phyloP scores from a whole-genome alignment of 2,329 filamentous ascomycete genomes.

The Diaporthe batatas region DNA sequence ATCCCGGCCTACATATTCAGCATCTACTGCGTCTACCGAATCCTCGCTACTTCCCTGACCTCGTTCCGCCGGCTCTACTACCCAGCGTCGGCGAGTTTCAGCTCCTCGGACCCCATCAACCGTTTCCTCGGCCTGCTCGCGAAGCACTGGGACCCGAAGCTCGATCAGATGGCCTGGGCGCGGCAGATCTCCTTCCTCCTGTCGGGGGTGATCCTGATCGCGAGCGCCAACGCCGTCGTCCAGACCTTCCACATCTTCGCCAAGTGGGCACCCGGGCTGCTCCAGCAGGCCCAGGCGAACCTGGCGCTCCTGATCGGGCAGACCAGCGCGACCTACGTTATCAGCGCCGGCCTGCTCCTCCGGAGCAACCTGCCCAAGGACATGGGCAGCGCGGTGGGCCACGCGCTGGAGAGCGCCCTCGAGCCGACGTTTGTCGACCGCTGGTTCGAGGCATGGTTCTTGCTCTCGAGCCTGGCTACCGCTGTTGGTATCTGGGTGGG shows the following conservation, averaged over 20 bases:
- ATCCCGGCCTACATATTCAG: conserved; percentile 78
- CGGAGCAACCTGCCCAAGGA: conserved; percentile 83
- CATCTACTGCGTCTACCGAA: conserved; percentile 87
- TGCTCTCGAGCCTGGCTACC: conserved; percentile 76
- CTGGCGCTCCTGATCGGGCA: conserved; percentile 84
- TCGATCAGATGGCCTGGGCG: conserved; percentile 87
- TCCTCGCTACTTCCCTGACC: conserved; percentile 78
- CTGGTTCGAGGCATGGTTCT: conserved; percentile 92
- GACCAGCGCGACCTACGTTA: conserved; percentile 87
- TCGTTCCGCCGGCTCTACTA: conserved; percentile 72
- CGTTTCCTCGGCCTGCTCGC: conserved; percentile 84
- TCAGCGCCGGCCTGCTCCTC: conserved; percentile 81
- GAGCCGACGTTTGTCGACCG: conserved; percentile 79
- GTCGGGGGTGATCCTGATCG: conserved; percentile 84
- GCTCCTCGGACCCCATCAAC: conserved; percentile 85
- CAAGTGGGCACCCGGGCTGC: conserved; percentile 78
- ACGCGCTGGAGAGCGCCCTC: conserved; percentile 82
- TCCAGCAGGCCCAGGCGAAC: conserved; percentile 81
- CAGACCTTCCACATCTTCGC: conserved; percentile 88
- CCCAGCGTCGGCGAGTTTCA: conserved; percentile 64
- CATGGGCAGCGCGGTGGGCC: conserved; percentile 81
- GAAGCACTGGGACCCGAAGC: conserved; percentile 84
- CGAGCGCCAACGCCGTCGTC: conserved; percentile 85
- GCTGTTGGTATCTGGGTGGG: conserved; percentile 81
- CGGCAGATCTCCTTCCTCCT: conserved; percentile 88